Evolutionary conservation across 768 basidiomycete species (phyloP), one percentile per base, ranked within the genome.

Genomic region (Termitomyces sp.): DNA sequence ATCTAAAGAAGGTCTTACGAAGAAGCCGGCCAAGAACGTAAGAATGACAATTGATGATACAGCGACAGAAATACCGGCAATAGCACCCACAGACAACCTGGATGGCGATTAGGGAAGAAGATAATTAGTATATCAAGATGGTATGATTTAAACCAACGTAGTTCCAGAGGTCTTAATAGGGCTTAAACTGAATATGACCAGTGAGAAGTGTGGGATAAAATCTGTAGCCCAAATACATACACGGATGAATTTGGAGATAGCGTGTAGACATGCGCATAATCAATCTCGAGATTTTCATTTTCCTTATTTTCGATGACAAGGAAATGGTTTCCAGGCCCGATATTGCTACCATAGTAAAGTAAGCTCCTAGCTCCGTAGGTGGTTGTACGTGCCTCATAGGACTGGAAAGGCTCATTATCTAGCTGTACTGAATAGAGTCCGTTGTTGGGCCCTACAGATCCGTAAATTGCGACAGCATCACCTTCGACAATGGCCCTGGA

Each of bases 391-490:
- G 53, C 53, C 5, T 25, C 12, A 25, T 55, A 47, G 8, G 17
- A 1, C 21, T 39, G 12, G 12, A 4, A 8, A 27, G 17, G 8
- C 27, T 14, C 21, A 12, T 55, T 40, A 46, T 55, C 54, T 25
- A 55, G 34, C 35, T 46, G 45, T 23, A 47, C 44, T 19, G 54
- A n/a, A 44, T 55, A 55, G 3, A 3, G 35, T n/a, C 54, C 54
- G 30, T 55, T 45, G 3, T 28, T 12, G 4, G 54, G 54, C 17
- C 54, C 54, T 28, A 47, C 5, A 9, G 54, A 35, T 17, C 54
- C 54, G 27, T 55, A 55, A 47, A 55, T 28, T 17, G 35, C 44
- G 10, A 55, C 37, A 12, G 54, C 54, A 39, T 55, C 45, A 11
- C 54, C 54, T 55, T 55, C 5, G 21, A 27, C 37, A 40, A 51